Evolutionary conservation across 805 yeast genomes (phyloP), one percentile per base, ranked within the genome.

Genomic region (Jamesozyma gamospora): DNA sequence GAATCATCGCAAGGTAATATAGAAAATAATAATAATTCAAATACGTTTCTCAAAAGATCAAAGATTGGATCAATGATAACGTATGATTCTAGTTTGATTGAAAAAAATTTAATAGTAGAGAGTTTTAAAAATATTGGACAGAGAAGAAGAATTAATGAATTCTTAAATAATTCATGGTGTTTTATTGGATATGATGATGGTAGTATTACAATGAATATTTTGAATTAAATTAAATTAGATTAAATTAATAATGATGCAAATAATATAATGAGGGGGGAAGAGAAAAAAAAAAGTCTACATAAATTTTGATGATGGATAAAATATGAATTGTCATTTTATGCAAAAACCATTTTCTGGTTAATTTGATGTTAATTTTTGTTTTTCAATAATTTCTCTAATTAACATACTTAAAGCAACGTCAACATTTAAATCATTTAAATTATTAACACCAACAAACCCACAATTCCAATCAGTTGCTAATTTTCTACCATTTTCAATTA

Each of bases 381-480:
- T 62, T 52, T 77, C 85, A 0, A 74, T 66, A 25, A 76, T 62
- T 47, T 80, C 87, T 42, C 82, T 57, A 1, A 81, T 64, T 59
- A 79, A 60, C 41, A 79, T 52, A 3, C 79, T 69, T 35, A 81
- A 43, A 1, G 75, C 66, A 40, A 71, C 75, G 41, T 81, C 86
- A 7, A 77, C 74, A 37, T 70, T 70, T 7, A 61, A 60, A 45
- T 71, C 70, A 31, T 60, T 58, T 28, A 68, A 65, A 39, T 70
- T 72, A 47, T 81, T 85, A n/a, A 79, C 63, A 3, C 74, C 72
- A 10, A 79, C 66, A 56, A 79, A 82, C 0, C 83, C 77, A 47
- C 80, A 71, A 2, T 70, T 67, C 90, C 90, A 82, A 17, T 62
- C 51, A 16, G 63, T 55, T 0, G 86, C 84, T 37, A 80, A 52